Percentiles rank a stretch among this genome's conserved stretches.
phyloP scores from a whole-genome alignment of 352 stramenopile species.

The Ophiocytium majus region DNA sequence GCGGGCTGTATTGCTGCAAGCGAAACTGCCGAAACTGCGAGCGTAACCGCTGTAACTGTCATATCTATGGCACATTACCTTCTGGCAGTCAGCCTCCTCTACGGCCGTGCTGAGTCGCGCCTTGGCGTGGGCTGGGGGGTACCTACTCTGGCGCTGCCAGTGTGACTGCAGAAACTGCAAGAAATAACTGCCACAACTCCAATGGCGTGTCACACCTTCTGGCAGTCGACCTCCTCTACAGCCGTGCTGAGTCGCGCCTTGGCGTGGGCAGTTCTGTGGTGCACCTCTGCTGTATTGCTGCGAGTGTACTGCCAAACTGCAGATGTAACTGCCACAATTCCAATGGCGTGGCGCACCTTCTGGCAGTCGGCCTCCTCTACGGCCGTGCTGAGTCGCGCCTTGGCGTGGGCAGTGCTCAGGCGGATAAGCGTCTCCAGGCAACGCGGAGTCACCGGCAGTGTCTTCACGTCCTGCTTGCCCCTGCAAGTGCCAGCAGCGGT shows the following conservation, averaged over 20 bases:
- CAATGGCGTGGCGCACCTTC: conserved; percentile 26
- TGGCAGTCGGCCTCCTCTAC: conserved; percentile 50
- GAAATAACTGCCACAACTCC: too few species aligned
- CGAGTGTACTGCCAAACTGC: too few species aligned
- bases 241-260: conserved; percentile 77
- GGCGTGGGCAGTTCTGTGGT: conserved; percentile 91
- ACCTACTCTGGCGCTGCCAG: too few species aligned
- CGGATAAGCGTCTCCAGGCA: conserved; percentile 99
- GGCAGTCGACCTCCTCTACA: conserved; percentile 48
- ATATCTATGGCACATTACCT: too few species aligned
- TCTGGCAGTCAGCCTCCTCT: conserved; percentile 43
- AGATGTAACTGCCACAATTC: too few species aligned
- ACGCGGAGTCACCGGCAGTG: conserved; percentile 93
- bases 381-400: conserved; percentile 72
- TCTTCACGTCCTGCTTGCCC: conserved; percentile 59
- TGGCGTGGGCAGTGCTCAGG: conserved; percentile 94
- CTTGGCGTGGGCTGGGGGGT: conserved; percentile 97
- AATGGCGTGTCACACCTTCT: conserved; percentile 28
- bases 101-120: conserved; percentile 66
- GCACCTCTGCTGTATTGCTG: too few species aligned
- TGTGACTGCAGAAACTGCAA: too few species aligned
- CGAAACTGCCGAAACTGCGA: too few species aligned
- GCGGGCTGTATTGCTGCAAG: too few species aligned
- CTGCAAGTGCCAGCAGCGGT: conserved; percentile 20
- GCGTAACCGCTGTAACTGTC: too few species aligned